phyloP scores from a whole-genome alignment of 2,329 filamentous ascomycete genomes.

The Fusarium sp. region DNA sequence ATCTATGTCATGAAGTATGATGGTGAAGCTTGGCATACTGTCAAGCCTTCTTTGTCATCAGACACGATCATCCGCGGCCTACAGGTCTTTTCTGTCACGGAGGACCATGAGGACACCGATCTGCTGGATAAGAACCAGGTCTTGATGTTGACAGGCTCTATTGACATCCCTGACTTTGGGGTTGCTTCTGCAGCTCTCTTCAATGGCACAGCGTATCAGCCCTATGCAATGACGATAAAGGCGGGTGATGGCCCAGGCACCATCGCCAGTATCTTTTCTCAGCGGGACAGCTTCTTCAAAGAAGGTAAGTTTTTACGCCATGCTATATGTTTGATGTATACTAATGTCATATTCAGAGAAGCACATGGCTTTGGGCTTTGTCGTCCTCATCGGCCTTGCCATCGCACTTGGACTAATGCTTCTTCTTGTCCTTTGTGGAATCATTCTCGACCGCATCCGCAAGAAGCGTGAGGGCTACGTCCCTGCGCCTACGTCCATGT shows the following conservation, averaged over 20 bases:
- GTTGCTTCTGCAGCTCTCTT: slow-evolving; percentile 87
- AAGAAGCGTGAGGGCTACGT: slow-evolving; percentile 83
- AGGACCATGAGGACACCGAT: slow-evolving; percentile 71
- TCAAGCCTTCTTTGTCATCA: slow-evolving; percentile 70
- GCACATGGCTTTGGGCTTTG: slow-evolving; percentile 76
- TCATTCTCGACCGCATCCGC: slow-evolving; percentile 79
- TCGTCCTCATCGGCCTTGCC: slow-evolving; percentile 83
- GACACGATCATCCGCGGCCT: slow-evolving; percentile 80
- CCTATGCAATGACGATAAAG: slow-evolving; percentile 82
- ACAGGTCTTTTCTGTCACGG: slow-evolving; percentile 79
- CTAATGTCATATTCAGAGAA: slow-evolving; percentile 50
- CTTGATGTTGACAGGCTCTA: slow-evolving; percentile 85
- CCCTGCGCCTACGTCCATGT: slow-evolving; percentile 76
- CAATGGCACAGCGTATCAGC: slow-evolving; percentile 81
- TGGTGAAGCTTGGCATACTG: slow-evolving; percentile 74
- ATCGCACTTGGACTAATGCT: slow-evolving; percentile 83
- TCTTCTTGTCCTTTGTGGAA: slow-evolving; percentile 78
- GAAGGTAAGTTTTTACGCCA: slow-evolving; percentile 63
- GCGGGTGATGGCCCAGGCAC: slow-evolving; percentile 74
- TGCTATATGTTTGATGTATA: neutral
- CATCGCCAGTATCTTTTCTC: slow-evolving; percentile 84
- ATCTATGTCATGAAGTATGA: slow-evolving; percentile 87
- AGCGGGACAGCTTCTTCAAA: slow-evolving; percentile 81
- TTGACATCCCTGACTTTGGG: slow-evolving; percentile 80
- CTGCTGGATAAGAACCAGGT: slow-evolving; percentile 75